These are phyloP conservation scores for Penicillium psychrosexuale DNA, from an alignment of 2,329 filamentous ascomycete species.

Conservation along the genomic window DNA sequence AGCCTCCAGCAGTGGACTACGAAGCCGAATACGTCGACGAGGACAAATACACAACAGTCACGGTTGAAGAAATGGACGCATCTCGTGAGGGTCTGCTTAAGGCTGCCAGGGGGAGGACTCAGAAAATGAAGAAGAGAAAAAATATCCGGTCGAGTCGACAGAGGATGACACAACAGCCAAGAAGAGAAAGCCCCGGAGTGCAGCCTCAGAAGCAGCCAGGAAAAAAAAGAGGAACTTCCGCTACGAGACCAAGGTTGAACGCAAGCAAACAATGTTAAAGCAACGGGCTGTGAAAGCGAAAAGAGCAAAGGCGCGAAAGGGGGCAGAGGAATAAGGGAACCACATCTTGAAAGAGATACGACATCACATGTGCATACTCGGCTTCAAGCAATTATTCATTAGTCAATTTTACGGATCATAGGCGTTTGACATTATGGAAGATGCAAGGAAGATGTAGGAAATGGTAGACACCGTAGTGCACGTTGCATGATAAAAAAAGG, in stretches of 20 bases:
- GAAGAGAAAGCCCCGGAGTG: constrained; percentile 49
- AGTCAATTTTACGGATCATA: constrained; percentile 2
- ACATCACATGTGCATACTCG: constrained; percentile 7
- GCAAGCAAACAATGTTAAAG: constrained; percentile 61
- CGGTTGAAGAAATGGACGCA: constrained; percentile 81
- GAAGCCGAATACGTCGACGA: constrained; percentile 96
- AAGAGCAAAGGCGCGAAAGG: constrained; percentile 58
- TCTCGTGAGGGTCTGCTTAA: constrained; percentile 69
- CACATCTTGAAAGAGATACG: neutral
- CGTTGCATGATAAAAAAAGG: constrained; percentile 14
- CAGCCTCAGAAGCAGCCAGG: constrained; percentile 55
- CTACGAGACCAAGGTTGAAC: constrained; percentile 84
- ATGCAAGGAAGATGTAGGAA: constrained; percentile 16
- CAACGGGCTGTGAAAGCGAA: constrained; percentile 68
- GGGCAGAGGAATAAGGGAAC: constrained; percentile 11
- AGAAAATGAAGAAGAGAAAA: constrained; percentile 25
- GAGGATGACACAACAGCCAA: constrained; percentile 32
- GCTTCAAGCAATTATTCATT: neutral
- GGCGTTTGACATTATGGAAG: constrained; percentile 1
- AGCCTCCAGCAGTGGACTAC: constrained; percentile 62
- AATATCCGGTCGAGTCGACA: constrained; percentile 33
- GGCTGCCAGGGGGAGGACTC: constrained; percentile 38
- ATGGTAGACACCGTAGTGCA: constrained; percentile 15
- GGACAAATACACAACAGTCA: constrained; percentile 92
- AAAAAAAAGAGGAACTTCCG: constrained; percentile 89